Evolutionary conservation across 805 yeast species (phyloP), one percentile per base, ranked within the genome.

Genomic region (Cyberlindnera suaveolens): DNA sequence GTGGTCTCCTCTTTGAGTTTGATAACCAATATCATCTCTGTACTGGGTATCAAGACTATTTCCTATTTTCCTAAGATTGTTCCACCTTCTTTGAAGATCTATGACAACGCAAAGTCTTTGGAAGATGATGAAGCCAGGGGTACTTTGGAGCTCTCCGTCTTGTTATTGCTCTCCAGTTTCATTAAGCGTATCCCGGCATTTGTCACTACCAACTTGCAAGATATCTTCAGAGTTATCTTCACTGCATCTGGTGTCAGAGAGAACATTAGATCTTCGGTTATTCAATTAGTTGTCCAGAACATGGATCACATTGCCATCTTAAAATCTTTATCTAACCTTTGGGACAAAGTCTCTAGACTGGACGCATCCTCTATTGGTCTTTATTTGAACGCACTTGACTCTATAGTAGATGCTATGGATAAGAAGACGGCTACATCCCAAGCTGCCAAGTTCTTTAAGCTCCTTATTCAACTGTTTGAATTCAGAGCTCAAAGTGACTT

Each of bases 111-210:
- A 2, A 41, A 46, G 1, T 46, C 52, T 6, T 40, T 53, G 3
- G 57, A 55, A 6, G 58, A 58, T 19, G 42, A 36, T 4, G 60
- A 53, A 17, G 49, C 67, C 32, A 65, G 52, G 45, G 58, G 63
- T 37, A 60, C 63, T 40, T 34, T 88, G 31, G 93, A 88, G 59
- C 70, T 86, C 14, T 77, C 97, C 0, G 72, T 82, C 14, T 64
- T 87, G 45, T 75, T 87, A 31, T 68, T 91, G 36, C 71, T 86
- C 43, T 80, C 96, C 6, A 76, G 89, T 36, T 70, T 87, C 56
- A 67, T 90, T 39, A 86, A 82, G 63, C 80, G 86, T 53, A 80
- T 93, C 51, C 97, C 99, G 31, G 82, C 85, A 10, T 91, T 91
- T 59, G 74, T 91, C 64, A 68, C 78, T 34, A 78, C 91, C 4